Percentiles rank a stretch among this genome's conserved stretches.
These are phyloP conservation scores for Collybiopsis luxurians DNA, from an alignment of 768 basidiomycete species.

Conservation along the genomic window DNA sequence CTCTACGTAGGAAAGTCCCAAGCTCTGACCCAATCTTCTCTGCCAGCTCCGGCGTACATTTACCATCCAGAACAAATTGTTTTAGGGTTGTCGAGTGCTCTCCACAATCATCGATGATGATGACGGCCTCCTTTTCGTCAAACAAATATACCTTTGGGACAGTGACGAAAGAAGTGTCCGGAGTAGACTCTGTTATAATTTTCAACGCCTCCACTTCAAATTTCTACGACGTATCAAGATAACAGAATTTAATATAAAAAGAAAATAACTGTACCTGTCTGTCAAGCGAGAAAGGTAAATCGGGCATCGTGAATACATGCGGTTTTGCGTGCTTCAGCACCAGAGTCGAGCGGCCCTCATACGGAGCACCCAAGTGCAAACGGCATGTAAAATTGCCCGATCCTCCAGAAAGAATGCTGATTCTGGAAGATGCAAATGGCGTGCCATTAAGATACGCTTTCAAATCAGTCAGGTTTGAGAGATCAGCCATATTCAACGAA, in stretches of 20 bases:
- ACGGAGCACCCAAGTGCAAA: slow-evolving; percentile 37
- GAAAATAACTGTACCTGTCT: slow-evolving; percentile 45
- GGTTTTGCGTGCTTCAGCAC: slow-evolving; percentile 59
- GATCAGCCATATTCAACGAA: slow-evolving; percentile 1
- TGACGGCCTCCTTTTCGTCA: slow-evolving; percentile 45
- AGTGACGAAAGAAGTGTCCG: slow-evolving; percentile 35
- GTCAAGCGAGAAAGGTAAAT: slow-evolving; percentile 32
- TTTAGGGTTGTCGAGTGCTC: slow-evolving; percentile 35
- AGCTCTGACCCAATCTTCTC: slow-evolving; percentile 48
- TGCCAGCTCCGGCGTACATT: slow-evolving; percentile 25
- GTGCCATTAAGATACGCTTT: slow-evolving; percentile 44
- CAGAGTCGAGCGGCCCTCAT: slow-evolving; percentile 42
- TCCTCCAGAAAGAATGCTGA: slow-evolving; percentile 49
- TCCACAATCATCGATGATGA: slow-evolving; percentile 67
- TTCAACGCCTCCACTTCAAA: slow-evolving; percentile 44
- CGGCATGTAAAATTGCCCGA: slow-evolving; percentile 57
- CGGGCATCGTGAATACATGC: slow-evolving; percentile 24
- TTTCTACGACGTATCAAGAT: slow-evolving; percentile 17
- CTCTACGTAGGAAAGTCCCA: slow-evolving; percentile 49
- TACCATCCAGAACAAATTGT: slow-evolving; percentile 33
- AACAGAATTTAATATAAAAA: not conserved
- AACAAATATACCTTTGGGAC: slow-evolving; percentile 49
- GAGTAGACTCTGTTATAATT: slow-evolving; percentile 36
- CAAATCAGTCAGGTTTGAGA: not conserved
- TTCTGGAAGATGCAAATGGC: slow-evolving; percentile 40